Conservation (phyloP, 2,329 filamentous ascomycete species). For the Talaromyces atroroseus region DNA sequence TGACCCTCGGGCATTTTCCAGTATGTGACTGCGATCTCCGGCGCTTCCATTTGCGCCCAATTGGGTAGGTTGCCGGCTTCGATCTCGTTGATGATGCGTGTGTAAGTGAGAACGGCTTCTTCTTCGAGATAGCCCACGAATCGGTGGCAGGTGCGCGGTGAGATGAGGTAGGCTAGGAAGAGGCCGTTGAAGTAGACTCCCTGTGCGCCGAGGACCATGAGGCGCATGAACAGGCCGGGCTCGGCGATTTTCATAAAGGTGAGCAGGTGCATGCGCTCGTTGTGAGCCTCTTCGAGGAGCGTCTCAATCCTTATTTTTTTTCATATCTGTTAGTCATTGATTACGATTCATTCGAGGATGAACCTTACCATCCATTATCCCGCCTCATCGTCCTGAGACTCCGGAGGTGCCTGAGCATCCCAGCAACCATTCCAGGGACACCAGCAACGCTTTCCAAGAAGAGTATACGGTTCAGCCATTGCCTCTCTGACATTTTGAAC, state of each 20-base stretch:
- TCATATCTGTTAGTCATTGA: neutral
- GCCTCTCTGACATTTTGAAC: constrained; percentile 70
- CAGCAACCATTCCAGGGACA: constrained; percentile 94
- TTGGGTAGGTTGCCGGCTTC: constrained; percentile 76
- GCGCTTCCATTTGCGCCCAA: constrained; percentile 73
- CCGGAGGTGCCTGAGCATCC: constrained; percentile 84
- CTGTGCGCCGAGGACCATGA: constrained; percentile 86
- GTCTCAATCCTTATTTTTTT: constrained; percentile 74
- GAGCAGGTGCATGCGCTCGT: constrained; percentile 88
- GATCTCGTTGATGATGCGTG: constrained; percentile 78
- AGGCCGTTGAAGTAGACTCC: constrained; percentile 95
- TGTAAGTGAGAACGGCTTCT: constrained; percentile 94
- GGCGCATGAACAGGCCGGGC: constrained; percentile 81
- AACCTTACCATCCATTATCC: constrained; percentile 73
- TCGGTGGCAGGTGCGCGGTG: constrained; percentile 81
- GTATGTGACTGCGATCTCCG: constrained; percentile 84
- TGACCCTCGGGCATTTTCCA: constrained; percentile 88
- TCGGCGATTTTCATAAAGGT: constrained; percentile 90
- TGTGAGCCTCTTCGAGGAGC: constrained; percentile 81
- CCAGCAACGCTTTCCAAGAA: constrained; percentile 94
- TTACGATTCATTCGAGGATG: neutral
- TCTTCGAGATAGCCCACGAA: constrained; percentile 98
- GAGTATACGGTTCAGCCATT: constrained; percentile 85
- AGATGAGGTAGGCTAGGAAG: constrained; percentile 82
- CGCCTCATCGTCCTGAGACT: constrained; percentile 79